A percentile compares a stretch with the other conserved stretches of the same genome.
These are phyloP conservation scores for Spirogloea muscicola DNA, from an alignment of 139 green algal genomes.

Conservation along the genomic window DNA sequence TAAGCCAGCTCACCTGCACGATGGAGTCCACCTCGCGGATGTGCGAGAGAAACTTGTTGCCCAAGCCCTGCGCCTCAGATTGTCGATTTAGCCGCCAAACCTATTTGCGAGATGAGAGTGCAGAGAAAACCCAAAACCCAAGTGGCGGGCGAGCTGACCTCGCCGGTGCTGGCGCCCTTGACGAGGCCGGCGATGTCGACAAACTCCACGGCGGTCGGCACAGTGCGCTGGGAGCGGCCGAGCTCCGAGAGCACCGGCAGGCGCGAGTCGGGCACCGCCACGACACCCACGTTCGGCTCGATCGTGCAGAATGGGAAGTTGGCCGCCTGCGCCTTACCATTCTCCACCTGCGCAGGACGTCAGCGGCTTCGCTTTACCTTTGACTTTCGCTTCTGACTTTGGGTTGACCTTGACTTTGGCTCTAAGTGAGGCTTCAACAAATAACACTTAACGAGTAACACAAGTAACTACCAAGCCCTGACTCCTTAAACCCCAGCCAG, in stretches of 20 bases:
- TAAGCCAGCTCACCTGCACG: slow-evolving; percentile 62
- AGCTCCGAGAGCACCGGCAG: slow-evolving; percentile 64
- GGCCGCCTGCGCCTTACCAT: slow-evolving; percentile 82
- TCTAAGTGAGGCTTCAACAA: too few species aligned
- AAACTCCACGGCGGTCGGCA: slow-evolving; percentile 92
- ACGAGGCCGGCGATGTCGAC: slow-evolving; percentile 97
- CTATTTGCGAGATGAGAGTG: slow-evolving; percentile 3
- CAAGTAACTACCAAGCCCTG: too few species aligned
- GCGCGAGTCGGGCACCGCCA: slow-evolving; percentile 66
- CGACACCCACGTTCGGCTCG: slow-evolving; percentile 78
- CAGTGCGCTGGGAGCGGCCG: slow-evolving; percentile 62
- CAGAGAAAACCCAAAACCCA: neutral
- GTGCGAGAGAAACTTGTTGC: slow-evolving; percentile 97
- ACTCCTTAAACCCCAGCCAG: too few species aligned
- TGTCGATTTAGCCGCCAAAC: slow-evolving; percentile 66
- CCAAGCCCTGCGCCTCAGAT: slow-evolving; percentile 67
- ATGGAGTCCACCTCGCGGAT: slow-evolving; percentile 92
- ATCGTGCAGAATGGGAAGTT: slow-evolving; percentile 99
- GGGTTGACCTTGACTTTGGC: too few species aligned
- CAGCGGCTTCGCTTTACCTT: too few species aligned
- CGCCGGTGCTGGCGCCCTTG: slow-evolving; percentile 48
- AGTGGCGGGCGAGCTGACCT: slow-evolving; percentile 17
- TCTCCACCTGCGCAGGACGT: slow-evolving; percentile 57
- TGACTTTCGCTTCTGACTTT: too few species aligned
- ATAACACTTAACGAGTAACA: too few species aligned